Conservation (phyloP, 495 filamentous ascomycete species). For the Ramalina peruviana region DNA sequence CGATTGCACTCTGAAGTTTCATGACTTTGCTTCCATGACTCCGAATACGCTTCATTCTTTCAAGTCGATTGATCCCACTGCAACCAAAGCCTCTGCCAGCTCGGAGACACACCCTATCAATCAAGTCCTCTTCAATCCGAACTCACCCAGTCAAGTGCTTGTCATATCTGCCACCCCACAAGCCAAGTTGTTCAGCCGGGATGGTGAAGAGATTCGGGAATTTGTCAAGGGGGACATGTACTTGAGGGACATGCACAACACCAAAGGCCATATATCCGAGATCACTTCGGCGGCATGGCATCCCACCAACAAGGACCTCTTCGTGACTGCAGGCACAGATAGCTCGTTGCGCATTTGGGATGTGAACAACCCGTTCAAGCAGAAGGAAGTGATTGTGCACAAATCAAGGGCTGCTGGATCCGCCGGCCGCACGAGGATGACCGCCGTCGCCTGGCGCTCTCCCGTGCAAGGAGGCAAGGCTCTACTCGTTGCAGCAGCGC, state of each 20-base stretch:
- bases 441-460: constrained; percentile 77
- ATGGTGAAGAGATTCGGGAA: constrained; percentile 72
- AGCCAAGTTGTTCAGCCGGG: constrained; percentile 74
- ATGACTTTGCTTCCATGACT: constrained; percentile 93
- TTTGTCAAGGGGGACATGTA: constrained; percentile 98
- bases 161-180: constrained; percentile 79
- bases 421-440: constrained; percentile 87
- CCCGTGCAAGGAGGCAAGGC: constrained; percentile 61
- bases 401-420: constrained; percentile 77
- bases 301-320: constrained; percentile 65
- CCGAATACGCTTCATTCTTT: constrained; percentile 87
- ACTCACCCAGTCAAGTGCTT: constrained; percentile 67
- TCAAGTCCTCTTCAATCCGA: constrained; percentile 71
- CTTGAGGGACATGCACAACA: constrained; percentile 87
- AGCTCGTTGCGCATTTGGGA: constrained; percentile 96
- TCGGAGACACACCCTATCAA: constrained; percentile 80
- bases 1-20: constrained; percentile 82
- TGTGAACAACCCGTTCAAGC: constrained; percentile 68
- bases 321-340: constrained; percentile 82
- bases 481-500: constrained; percentile 70
- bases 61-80: constrained; percentile 77
- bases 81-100: constrained; percentile 53
- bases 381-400: constrained; percentile 88
- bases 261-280: constrained; percentile 88
- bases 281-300: constrained; percentile 79